Base-by-base conservation (phyloP, 345 rosid species). In the Eucalyptus tenuipes region DNA sequence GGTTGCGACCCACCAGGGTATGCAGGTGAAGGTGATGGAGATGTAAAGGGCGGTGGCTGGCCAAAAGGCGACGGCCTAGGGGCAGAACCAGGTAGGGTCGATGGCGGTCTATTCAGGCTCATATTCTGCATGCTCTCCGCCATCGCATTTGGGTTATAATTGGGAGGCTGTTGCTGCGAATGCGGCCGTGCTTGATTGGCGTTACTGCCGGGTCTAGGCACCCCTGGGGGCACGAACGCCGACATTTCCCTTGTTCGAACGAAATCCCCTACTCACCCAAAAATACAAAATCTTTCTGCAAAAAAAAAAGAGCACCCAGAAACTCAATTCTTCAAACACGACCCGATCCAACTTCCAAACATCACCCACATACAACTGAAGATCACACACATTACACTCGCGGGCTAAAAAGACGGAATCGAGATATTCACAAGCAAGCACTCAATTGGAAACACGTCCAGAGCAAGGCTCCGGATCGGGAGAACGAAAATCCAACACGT, bases 191-290 rank as follows among this genome's bases (percentile, higher is more conserved):
- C 89, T 47, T 49, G 86, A 9, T 81, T 87, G 47, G 85, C 52
- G 87, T 48, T 85, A 90, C 91, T 87, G 42, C 64, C 59, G 7
- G 88, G 97, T 91, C 98, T 93, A 82, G 96, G 94, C 90, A 96
- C 96, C 96, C 97, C 99, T 61, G 96, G 98, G 93, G 99, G 98
- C 95, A 94, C 93, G 88, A 93, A 95, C 94, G 96, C 94, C 89
- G 93, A 95, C 99, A 97, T 97, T 79, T 85, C 89, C 57, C 85
- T 55, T 29, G n/a, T 48, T 49, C 55, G 24, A 57, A n/a, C 25
- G 79, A 86, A 87, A 89, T 50, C 87, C 84, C 44, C 84, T 40
- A 75, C 47, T 75, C 84, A 75, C 31, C 81, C 9, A 13, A 75
- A 75, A 25, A 75, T 40, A 75, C 84, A 75, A 75, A 75, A 75